Percentiles rank a stretch among this genome's conserved stretches.
Evolutionary conservation across 208 protist species (phyloP).

Genomic region (Trypanosoma mega): DNA sequence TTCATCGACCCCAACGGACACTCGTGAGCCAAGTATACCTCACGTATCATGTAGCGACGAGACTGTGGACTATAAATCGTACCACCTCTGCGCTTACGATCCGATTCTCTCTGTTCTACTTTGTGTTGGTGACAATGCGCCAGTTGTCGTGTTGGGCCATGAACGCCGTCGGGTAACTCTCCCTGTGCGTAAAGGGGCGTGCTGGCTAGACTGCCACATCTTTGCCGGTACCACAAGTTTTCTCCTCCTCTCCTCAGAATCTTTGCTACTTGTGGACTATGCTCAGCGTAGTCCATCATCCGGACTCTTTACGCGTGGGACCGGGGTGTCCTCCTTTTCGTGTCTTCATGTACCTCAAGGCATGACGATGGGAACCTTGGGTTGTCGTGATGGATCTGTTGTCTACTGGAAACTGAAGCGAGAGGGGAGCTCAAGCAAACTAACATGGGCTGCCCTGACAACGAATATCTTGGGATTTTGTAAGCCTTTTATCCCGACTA

Average conservation of each 20-base stretch:
- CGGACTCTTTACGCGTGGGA: conserved; percentile 10
- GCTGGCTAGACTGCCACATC: conserved; percentile 72
- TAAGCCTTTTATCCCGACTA: conserved; percentile 35
- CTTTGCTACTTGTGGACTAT: conserved; percentile 72
- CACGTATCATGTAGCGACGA: conserved; percentile 15
- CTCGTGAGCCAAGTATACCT: neutral
- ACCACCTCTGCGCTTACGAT: conserved; percentile 79
- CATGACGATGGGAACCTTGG: conserved; percentile 69
- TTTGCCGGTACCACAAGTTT: conserved; percentile 79
- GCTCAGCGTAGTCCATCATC: conserved; percentile 29
- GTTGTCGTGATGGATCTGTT: conserved; percentile 56
- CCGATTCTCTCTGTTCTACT: conserved; percentile 68
- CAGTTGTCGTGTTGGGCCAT: conserved; percentile 63
- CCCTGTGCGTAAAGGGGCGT: conserved; percentile 42
- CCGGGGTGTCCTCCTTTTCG: conserved; percentile 36
- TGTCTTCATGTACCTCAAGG: conserved; percentile 73
- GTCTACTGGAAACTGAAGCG: conserved; percentile 69
- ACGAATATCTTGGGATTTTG: conserved; percentile 60
- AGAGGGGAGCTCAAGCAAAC: neutral
- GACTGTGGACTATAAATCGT: conserved; percentile 29
- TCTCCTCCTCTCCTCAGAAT: conserved; percentile 69
- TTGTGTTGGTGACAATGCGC: conserved; percentile 69
- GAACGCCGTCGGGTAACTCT: conserved; percentile 58
- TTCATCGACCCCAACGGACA: neutral
- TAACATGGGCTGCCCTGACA: conserved; percentile 53